Conservation (phyloP, 1,284 basidiomycete genomes). For the Cutaneotrichosporon cutaneum region DNA sequence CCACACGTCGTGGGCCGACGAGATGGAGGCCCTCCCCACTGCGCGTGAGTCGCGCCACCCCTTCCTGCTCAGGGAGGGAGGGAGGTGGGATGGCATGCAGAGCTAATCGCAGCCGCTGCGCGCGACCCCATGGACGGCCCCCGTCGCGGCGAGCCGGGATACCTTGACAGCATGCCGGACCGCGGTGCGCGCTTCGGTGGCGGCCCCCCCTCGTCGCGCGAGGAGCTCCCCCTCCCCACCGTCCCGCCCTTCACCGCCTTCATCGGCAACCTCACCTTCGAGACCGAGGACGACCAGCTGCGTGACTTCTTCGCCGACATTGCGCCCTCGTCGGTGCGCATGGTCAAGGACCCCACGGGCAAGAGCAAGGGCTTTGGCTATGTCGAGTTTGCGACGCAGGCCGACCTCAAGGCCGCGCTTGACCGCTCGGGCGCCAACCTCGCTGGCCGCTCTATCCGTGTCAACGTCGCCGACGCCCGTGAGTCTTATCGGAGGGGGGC, state of each 20-base stretch:
- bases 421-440: constrained; percentile 63
- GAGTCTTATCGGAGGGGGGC: constrained; percentile 50
- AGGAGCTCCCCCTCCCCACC: constrained; percentile 92
- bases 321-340: constrained; percentile 79
- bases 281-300: constrained; percentile 80
- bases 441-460: constrained; percentile 75
- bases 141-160: constrained; percentile 51
- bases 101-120: constrained; percentile 47
- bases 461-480: constrained; percentile 96
- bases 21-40: constrained; percentile 23
- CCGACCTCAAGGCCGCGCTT: constrained; percentile 79
- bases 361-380: constrained; percentile 98
- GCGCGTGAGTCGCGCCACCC: constrained; percentile 17
- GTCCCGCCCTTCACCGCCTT: constrained; percentile 94
- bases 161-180: constrained; percentile 54
- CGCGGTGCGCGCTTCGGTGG: constrained; percentile 34
- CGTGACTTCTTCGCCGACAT: constrained; percentile 68
- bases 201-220: constrained; percentile 62
- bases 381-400: constrained; percentile 83
- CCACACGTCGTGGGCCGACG: constrained; percentile 15
- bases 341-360: constrained; percentile 85
- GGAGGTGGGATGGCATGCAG: too few species aligned
- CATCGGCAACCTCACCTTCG: constrained; percentile 92
- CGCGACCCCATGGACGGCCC: constrained; percentile 45
- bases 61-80: too few species aligned